These are phyloP conservation scores for Acacia confusa DNA, from an alignment of 306 rosid genomes.

Conservation along the genomic window DNA sequence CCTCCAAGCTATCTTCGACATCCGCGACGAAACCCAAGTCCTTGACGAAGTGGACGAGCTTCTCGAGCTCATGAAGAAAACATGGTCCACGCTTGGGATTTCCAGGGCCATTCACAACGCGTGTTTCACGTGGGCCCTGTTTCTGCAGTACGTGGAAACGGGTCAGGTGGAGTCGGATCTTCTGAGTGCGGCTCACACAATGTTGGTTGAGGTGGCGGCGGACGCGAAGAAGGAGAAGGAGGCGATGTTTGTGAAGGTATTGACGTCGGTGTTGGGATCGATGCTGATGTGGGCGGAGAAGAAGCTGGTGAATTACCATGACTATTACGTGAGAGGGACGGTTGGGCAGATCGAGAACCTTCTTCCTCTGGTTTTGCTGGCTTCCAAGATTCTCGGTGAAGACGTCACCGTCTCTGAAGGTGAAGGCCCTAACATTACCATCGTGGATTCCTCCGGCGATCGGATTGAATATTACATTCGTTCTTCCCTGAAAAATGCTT, in stretches of 20 bases:
- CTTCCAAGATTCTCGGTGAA: slow-evolving; percentile 75
- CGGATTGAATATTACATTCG: slow-evolving; percentile 71
- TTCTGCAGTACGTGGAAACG: slow-evolving; percentile 70
- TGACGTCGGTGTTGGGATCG: slow-evolving; percentile 65
- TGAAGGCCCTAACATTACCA: slow-evolving; percentile 43
- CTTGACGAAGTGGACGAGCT: slow-evolving; percentile 95
- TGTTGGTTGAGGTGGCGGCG: slow-evolving; percentile 73
- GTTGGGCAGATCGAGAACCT: slow-evolving; percentile 68
- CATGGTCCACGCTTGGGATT: slow-evolving; percentile 84
- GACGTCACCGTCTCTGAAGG: slow-evolving; percentile 59
- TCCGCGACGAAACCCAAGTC: slow-evolving; percentile 79
- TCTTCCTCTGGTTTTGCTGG: slow-evolving; percentile 73
- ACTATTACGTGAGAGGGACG: slow-evolving; percentile 66
- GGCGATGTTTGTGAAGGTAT: slow-evolving; percentile 51
- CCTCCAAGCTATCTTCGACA: slow-evolving; percentile 73
- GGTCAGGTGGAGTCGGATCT: slow-evolving; percentile 78
- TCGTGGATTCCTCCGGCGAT: slow-evolving; percentile 66
- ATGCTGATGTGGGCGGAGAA: slow-evolving; percentile 80
- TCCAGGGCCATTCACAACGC: slow-evolving; percentile 62
- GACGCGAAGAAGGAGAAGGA: slow-evolving; percentile 77
- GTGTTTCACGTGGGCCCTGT: slow-evolving; percentile 87
- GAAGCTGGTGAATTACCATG: slow-evolving; percentile 70
- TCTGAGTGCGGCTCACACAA: slow-evolving; percentile 72
- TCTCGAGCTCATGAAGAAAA: slow-evolving; percentile 82
- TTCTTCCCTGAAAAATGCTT: slow-evolving; percentile 60